Evolutionary conservation across 179 eudicot species (phyloP), one percentile per base, ranked within the genome.

Genomic region (Nepenthes alata): DNA sequence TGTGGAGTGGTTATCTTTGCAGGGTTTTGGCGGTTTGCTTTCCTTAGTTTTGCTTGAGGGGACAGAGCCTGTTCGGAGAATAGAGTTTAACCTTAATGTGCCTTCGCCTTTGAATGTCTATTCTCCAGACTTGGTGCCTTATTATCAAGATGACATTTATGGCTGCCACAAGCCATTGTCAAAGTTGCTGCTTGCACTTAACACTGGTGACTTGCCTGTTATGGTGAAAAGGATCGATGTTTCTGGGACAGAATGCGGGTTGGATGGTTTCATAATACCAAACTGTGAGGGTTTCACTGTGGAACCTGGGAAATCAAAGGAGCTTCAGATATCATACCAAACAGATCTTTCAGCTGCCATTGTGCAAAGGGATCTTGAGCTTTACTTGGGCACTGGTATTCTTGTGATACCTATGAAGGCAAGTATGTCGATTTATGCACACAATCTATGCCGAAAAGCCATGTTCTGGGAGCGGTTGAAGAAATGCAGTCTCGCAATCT

Each of bases 361-460:
- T 11, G 70, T 88, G 54, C 78, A 77, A 56, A 79, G 87, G 70
- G 78, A 91, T 66, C 96, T 91, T 55, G 96, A 88, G 67, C 76
- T 91, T 69, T 68, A 61, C 61, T 67, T 83, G 77, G 78, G 72
- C 49, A 64, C 78, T 58, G 94, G 96, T 52, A 83, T 80, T 41
- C 71, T 88, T 62, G 87, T 88, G 62, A 73, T 88, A 66, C 98
- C 98, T 3, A 79, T 91, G 89, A 81, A 78, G 77, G 98, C 86
- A 60, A 88, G 75, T 68, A 62, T 84, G 39, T 79, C 95, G 6
- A 45, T 57, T 6, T 56, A 59, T 58, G 72, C 77, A 80, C 60
- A 86, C 47, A 64, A 49, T 65, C 14, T 77, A 15, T 88, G 95
- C 70, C 70, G 74, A 62, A 77, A 77, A 39, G 76, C 95, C 34